Base-by-base conservation (phyloP, 345 rosid species). In the Eucalyptus tenuipes region DNA sequence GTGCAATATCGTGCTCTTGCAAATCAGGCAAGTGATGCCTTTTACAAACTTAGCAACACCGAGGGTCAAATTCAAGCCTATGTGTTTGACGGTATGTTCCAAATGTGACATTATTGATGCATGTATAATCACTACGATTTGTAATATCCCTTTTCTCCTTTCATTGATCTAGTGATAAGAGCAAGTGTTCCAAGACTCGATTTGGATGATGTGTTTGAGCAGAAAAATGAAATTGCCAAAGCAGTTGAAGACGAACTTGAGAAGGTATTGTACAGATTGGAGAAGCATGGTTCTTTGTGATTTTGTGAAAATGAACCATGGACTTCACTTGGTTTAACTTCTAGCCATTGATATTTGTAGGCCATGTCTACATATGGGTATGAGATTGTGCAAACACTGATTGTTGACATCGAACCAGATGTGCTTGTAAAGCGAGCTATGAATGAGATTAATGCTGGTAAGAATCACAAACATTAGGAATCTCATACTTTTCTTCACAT, bases 21-120 rank as follows among this genome's bases (percentile, higher is more conserved):
- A 24, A 87, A 91, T 22, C 90, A 93, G 45, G 94, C 94, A 5
- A 89, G n/a, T 20, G 92, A 93, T 88, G 94, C 94, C 45, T 93
- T 90, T 84, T 92, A 93, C 89, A 92, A 90, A 85, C 94, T 93
- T 31, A 88, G 84, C 89, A 93, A 93, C 91, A 91, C 94, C 13
- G 89, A 89, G 82, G 59, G 81, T 64, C 94, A 93, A 86, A 92
- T 93, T 87, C 93, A 93, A 81, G 93, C 94, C 66, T 93, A 93
- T 87, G 93, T 91, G 33, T 93, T 93, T 85, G 91, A 93, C 45
- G 94, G 94, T 93, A 91, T 8, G 87, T 31, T 10, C 49, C 40
- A 42, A 44, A 13, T 85, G 55, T 48, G 57, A 55, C 33, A 49
- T 61, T 31, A 55, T 42, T 64, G 25, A 42, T 27, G 25, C 53